These are phyloP conservation scores for Lipomyces sp. DNA, from an alignment of 805 yeast species.

Conservation along the genomic window DNA sequence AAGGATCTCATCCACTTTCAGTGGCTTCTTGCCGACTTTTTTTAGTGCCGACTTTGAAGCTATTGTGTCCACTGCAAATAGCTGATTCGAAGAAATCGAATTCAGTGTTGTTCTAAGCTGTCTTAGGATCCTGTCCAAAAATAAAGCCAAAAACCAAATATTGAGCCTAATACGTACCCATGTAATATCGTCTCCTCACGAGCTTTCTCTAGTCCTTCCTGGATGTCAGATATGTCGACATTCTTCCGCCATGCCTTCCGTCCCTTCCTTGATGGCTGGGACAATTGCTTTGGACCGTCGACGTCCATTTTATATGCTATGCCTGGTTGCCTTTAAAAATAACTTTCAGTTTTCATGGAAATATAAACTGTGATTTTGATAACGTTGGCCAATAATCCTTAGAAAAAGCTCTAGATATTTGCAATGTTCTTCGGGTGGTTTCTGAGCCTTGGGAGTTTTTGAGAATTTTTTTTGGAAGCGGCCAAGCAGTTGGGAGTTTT, in stretches of 20 bases:
- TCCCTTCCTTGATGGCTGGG: conserved; percentile 86
- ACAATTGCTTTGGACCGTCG: conserved; percentile 2
- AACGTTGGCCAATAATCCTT: no score
- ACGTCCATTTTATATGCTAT: conserved; percentile 1
- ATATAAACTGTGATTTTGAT: neutral
- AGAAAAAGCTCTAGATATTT: no score
- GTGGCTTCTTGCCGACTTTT: conserved; percentile 36
- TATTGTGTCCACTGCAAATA: conserved; percentile 31
- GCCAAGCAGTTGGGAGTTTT: no score
- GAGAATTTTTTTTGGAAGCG: no score
- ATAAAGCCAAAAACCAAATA: neutral
- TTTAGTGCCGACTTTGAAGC: conserved; percentile 14
- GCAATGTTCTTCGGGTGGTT: no score
- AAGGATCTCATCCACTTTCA: conserved; percentile 72
- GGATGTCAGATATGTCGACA: conserved; percentile 82
- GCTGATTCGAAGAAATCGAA: conserved; percentile 18
- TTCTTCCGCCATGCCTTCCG: conserved; percentile 92
- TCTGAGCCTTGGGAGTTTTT: no score
- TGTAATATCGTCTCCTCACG: conserved; percentile 59
- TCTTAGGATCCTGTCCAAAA: neutral
- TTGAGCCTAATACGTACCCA: conserved; percentile 44
- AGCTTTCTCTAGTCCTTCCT: conserved; percentile 66
- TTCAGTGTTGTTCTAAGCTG: conserved; percentile 21
- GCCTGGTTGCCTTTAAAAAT: neutral
- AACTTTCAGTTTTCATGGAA: no score